Base-by-base conservation (phyloP, 2,329 filamentous ascomycete genomes). In the Pseudocercospora cruenta region DNA sequence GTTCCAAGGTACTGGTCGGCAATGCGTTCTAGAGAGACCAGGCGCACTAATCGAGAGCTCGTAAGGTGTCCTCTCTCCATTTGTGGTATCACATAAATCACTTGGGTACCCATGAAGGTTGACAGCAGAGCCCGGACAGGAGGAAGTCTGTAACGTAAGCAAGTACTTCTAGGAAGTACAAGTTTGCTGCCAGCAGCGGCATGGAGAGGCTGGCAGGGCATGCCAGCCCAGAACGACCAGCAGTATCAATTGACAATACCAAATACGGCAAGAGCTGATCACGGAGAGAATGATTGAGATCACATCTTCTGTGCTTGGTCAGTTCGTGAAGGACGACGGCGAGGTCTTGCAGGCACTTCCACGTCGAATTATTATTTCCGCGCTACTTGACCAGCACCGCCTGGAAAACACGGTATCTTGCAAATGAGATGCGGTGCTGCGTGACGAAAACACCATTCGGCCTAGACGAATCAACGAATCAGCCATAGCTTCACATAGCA, bases 111-210 rank as follows among this genome's bases (percentile, higher is more conserved):
- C 54, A 19, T 31, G 54, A 58, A 24, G 22, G 21, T 16, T 16
- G 21, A 28, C 21, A 28, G 49, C 49, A 54, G 22, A 54, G 22
- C 19, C 24, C 49, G 28, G 26, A 22, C 22, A 19, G 54, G 54
- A 58, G 54, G 19, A 58, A 58, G 54, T 58, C 39, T 58, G 54
- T 58, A n/a, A 58, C 26, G 54, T 58, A 58, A 58, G 54, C 54
- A 3, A 39, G 54, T 24, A 19, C 24, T 21, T 28, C 26, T n/a
- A 28, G 53, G n/a, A 28, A 28, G 28, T 36, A 57, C 53, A 57
- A n/a, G 19, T 26, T 26, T 22, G 43, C 43, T 47, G 43, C 12
- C 24, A 22, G 49, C 12, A 53, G 19, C 19, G 49, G 49, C 19
- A 14, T 14, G 49, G 19, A 53, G 22, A 22, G 24, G 24, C 22